phyloP scores from a whole-genome alignment of 2,329 filamentous ascomycete genomes.

The Diaporthe vexans region DNA sequence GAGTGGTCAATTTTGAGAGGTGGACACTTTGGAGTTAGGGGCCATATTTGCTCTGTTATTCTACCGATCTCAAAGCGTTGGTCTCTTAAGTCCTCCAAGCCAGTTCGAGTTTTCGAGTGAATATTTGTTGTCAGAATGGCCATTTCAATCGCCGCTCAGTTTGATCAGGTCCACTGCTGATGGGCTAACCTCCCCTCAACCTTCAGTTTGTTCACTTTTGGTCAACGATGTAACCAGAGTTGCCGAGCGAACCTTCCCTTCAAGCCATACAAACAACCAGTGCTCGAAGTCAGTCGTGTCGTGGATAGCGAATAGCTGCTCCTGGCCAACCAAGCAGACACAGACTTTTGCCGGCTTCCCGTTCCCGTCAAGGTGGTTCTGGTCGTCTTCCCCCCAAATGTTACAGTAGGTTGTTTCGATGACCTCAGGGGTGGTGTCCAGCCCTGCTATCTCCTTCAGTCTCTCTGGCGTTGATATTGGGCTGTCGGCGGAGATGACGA shows the following conservation, averaged over 20 bases:
- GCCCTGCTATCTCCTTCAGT: slow-evolving; percentile 11
- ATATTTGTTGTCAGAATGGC: slow-evolving; percentile 15
- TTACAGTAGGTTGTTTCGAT: slow-evolving; percentile 18
- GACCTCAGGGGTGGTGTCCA: not conserved
- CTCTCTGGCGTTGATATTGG: slow-evolving; percentile 19
- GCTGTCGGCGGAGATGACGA: slow-evolving; percentile 1
- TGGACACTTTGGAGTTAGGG: slow-evolving; percentile 7
- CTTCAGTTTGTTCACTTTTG: slow-evolving; percentile 7
- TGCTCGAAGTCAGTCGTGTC: slow-evolving; percentile 13
- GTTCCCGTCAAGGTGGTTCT: slow-evolving; percentile 1
- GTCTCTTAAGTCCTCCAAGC: slow-evolving; percentile 2
- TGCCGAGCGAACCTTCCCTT: not conserved
- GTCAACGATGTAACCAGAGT: slow-evolving; percentile 17
- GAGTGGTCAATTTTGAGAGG: not conserved
- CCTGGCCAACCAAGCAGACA: not conserved
- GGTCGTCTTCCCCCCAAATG: no score
- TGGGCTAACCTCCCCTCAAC: slow-evolving; percentile 7
- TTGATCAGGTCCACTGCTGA: not conserved
- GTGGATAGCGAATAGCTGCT: not conserved
- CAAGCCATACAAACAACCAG: slow-evolving; percentile 10
- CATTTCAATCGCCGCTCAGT: slow-evolving; percentile 14
- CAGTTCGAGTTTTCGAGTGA: not conserved
- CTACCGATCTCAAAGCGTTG: slow-evolving; percentile 13
- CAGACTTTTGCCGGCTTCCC: slow-evolving; percentile 5
- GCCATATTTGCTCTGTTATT: slow-evolving; percentile 18